A percentile compares a stretch with the other conserved stretches of the same genome.
phyloP scores from a whole-genome alignment of 306 rosid genomes.

The Citrullus colocynthis region DNA sequence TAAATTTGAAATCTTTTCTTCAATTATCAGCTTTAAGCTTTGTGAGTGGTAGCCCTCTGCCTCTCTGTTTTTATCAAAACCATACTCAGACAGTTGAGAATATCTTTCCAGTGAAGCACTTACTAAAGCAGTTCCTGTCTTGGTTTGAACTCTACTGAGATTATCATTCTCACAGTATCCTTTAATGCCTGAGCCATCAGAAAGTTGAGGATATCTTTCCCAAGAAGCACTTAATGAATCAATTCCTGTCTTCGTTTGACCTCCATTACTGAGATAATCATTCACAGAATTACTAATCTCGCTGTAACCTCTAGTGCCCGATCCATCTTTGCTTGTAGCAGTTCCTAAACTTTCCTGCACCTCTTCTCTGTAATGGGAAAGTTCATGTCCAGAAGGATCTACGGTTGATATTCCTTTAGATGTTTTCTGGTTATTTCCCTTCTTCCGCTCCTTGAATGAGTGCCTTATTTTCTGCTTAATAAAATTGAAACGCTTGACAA shows the following conservation, averaged over 20 bases:
- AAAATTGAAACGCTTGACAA: constrained; percentile 53
- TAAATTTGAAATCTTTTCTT: constrained; percentile 28
- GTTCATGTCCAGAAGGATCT: constrained; percentile 17
- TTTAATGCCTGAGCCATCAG: constrained; percentile 11
- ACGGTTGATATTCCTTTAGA: constrained; percentile 6
- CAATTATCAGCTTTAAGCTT: constrained; percentile 52
- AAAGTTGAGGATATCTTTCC: constrained; percentile 54
- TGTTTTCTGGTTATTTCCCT: constrained; percentile 23
- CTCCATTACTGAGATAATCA: constrained; percentile 6
- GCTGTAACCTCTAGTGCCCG: constrained; percentile 21
- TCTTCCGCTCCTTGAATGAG: constrained; percentile 47
- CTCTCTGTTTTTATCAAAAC: constrained; percentile 31
- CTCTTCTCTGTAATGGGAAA: constrained; percentile 20
- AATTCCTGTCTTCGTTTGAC: constrained; percentile 27
- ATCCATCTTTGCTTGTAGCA: constrained; percentile 14
- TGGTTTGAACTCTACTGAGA: constrained; percentile 12
- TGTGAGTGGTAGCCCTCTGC: constrained; percentile 23
- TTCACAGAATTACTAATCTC: not conserved
- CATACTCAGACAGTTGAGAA: constrained; percentile 45
- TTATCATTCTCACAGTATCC: constrained; percentile 16
- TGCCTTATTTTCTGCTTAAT: constrained; percentile 64
- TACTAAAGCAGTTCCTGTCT: constrained; percentile 46
- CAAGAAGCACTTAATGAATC: constrained; percentile 53
- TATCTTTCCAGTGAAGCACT: constrained; percentile 57
- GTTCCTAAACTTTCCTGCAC: constrained; percentile 17